Percentiles rank a stretch among this genome's conserved stretches.
phyloP scores from a whole-genome alignment of 345 rosid species.

The Boechera stricta region DNA sequence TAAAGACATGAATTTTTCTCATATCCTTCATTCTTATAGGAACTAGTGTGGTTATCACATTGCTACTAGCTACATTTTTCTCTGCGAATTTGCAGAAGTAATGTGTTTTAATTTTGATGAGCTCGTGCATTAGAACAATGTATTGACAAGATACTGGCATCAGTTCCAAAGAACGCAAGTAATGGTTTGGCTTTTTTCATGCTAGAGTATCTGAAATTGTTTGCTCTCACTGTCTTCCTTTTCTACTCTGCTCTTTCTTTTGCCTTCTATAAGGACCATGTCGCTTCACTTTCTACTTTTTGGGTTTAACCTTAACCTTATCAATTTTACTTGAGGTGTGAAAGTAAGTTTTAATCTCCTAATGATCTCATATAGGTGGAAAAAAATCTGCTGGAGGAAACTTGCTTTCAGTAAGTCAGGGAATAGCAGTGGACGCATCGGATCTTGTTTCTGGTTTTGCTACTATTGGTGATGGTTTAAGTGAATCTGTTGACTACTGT shows the following conservation, averaged over 20 bases:
- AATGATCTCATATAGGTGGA: constrained; percentile 57
- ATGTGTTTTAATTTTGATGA: constrained; percentile 2
- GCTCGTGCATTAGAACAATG: constrained; percentile 16
- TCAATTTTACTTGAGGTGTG: constrained; percentile 24
- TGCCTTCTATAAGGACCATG: neutral
- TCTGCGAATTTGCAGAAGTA: neutral
- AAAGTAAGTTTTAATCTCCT: constrained; percentile 25
- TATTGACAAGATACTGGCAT: constrained; percentile 4
- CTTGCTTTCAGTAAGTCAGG: constrained; percentile 98
- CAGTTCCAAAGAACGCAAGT: neutral
- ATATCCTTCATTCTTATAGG: neutral
- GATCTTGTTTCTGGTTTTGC: constrained; percentile 99
- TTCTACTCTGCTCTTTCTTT: neutral
- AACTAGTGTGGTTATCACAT: constrained; percentile 10
- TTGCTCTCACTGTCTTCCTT: constrained; percentile 8
- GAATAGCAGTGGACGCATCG: constrained; percentile 94
- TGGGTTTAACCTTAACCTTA: neutral
- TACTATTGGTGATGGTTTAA: constrained; percentile 92
- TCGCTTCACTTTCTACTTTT: constrained; percentile 19
- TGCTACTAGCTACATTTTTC: neutral
- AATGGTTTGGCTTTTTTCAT: neutral
- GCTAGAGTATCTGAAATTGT: constrained; percentile 5
- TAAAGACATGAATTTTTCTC: neutral
- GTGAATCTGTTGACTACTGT: constrained; percentile 89
- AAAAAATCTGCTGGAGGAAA: constrained; percentile 85